Evolutionary conservation across 164 flowering plant species (phyloP).

Genomic region (Piper longum): DNA sequence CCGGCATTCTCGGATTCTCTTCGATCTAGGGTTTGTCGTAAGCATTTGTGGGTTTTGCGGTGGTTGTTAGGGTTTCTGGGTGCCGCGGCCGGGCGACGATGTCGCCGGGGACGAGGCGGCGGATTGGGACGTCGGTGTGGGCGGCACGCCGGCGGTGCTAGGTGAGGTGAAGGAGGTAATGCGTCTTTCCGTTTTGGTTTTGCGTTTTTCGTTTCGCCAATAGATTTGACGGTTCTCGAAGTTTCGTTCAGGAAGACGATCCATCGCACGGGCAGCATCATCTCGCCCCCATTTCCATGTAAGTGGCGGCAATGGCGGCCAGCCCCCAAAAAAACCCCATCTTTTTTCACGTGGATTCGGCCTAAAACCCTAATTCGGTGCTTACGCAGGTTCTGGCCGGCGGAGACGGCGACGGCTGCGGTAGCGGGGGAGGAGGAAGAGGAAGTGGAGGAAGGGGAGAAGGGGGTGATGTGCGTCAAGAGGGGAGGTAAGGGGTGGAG

Average conservation of each 20-base stretch:
- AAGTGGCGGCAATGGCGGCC: not conserved
- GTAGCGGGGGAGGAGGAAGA: not conserved
- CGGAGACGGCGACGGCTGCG: not conserved
- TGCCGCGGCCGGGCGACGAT: not conserved
- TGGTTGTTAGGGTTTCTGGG: not conserved
- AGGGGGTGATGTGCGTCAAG: not conserved
- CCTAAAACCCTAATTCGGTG: not conserved
- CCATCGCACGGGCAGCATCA: not conserved
- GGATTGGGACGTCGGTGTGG: not conserved
- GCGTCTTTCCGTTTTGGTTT: not conserved
- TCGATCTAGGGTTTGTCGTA: slow-evolving; percentile 1
- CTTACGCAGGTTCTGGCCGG: not conserved
- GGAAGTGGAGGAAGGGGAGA: not conserved
- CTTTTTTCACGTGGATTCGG: not conserved
- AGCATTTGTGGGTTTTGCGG: not conserved
- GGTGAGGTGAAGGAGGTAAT: not conserved
- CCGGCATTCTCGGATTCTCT: not conserved
- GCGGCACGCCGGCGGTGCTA: not conserved
- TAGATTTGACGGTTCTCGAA: not conserved
- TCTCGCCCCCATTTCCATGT: not conserved
- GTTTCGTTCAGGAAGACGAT: slow-evolving; percentile 1
- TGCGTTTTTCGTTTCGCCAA: not conserved
- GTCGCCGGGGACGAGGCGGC: not conserved
- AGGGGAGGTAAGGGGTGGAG: slow-evolving; percentile 21
- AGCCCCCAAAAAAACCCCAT: not conserved